Conservation (phyloP, 257 asterid genomes). For the Solanum pinnatisectum region DNA sequence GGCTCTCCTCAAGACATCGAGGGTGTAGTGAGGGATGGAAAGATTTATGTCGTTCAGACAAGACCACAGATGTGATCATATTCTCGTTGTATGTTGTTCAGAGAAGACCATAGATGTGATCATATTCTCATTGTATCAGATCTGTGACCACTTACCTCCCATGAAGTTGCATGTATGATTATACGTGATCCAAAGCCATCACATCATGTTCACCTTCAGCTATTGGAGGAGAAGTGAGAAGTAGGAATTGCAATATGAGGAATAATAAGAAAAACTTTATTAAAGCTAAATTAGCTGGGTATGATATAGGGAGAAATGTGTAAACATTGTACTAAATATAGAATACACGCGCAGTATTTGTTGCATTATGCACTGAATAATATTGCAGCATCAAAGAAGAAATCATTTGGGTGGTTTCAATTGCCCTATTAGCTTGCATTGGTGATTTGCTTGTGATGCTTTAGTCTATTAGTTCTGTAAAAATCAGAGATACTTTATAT, state of each 20-base stretch:
- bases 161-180: neutral
- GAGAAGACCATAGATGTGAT: neutral
- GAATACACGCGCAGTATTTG: neutral
- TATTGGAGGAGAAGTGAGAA: neutral
- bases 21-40: constrained; percentile 87
- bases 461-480: too few relatives aligned
- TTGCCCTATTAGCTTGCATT: neutral
- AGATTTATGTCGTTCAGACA: constrained; percentile 91
- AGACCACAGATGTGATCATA: constrained; percentile 79
- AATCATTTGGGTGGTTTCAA: neutral
- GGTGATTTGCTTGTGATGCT: neutral
- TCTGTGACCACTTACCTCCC: neutral
- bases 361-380: neutral
- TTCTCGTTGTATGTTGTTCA: neutral
- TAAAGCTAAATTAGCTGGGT: neutral
- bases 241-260: neutral
- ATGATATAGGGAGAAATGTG: neutral
- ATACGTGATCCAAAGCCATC: neutral
- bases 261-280: neutral
- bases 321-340: neutral
- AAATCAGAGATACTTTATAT: too few relatives aligned
- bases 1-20: constrained; percentile 94
- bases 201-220: neutral
- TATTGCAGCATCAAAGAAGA: neutral
- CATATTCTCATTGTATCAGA: neutral